phyloP scores from a whole-genome alignment of 805 yeast genomes.

The Barnettozyma pratensis region DNA sequence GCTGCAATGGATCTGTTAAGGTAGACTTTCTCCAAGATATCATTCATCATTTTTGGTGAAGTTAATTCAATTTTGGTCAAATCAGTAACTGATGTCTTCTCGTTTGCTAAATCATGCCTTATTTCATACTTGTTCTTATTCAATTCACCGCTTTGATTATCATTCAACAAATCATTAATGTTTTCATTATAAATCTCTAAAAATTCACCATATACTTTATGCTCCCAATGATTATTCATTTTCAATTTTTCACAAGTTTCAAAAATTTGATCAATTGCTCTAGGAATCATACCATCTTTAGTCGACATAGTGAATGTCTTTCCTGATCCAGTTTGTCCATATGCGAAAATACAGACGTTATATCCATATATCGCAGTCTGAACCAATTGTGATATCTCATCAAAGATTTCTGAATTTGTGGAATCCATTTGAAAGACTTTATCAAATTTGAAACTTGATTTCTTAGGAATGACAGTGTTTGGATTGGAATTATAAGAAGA shows the following conservation, averaged over 20 bases:
- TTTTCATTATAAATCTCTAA: constrained; percentile 87
- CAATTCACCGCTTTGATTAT: constrained; percentile 13
- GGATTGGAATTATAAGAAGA: constrained; percentile 1
- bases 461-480: background rate
- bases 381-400: constrained; percentile 79
- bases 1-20: constrained; percentile 71
- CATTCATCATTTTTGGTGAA: constrained; percentile 43
- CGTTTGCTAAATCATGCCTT: constrained; percentile 53
- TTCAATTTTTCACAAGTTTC: constrained; percentile 42
- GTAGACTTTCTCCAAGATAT: constrained; percentile 49
- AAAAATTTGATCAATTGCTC: constrained; percentile 68
- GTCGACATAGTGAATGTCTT: constrained; percentile 88
- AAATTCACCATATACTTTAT: constrained; percentile 63
- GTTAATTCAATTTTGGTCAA: constrained; percentile 44
- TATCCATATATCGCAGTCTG: constrained; percentile 85
- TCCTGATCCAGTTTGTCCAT: constrained; percentile 97
- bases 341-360: constrained; percentile 91
- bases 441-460: constrained; percentile 61
- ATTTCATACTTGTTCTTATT: constrained; percentile 50
- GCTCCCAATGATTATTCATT: constrained; percentile 54
- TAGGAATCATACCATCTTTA: constrained; percentile 75
- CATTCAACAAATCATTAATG: constrained; percentile 58
- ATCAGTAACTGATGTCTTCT: constrained; percentile 59
- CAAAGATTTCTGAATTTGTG: constrained; percentile 63
- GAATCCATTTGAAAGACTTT: constrained; percentile 56